Evolutionary conservation across 805 yeast species (phyloP), one percentile per base, ranked within the genome.

Genomic region (Phaffomyces opuntiae): DNA sequence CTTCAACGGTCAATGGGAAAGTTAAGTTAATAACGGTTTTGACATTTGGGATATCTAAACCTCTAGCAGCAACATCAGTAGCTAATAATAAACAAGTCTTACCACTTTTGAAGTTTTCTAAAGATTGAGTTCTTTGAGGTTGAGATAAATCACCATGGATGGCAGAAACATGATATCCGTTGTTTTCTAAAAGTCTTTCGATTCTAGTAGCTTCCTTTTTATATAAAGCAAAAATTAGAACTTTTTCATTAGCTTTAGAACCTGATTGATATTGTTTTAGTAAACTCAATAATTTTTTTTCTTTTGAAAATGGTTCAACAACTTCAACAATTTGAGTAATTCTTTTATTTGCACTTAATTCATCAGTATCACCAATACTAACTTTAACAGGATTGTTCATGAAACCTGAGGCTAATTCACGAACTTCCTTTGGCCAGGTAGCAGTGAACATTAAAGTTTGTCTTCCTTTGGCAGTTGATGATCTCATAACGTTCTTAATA

Each of bases 391-490:
- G 95, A 13, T 64, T 58, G 21, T 75, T 78, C 95, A 93, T 86
- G 67, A 84, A 93, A 7, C 84, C 77, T 17, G 80, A 62, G 9
- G 99, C 99, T 51, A 93, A 74, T 52, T 88, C 95, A 61, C 98
- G 82, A 33, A 93, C 98, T 68, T 91, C 96, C 57, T 86, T 87
- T n/a, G 99, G 99, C 99, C 99, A 93, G 1, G 99, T 93, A n/a
- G 99, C 99, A 9, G 99, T 91, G 68, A 93, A 93, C 98, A 93
- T 93, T 52, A 93, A 74, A 0, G 99, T 93, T 67, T 91, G 98
- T 69, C 98, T 74, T 25, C 65, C 62, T 4, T 59, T 43, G 31
- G 67, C 60, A 24, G 76, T 70, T 14, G 87, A 74, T 47, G 72
- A 69, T 39, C 83, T 77, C 61, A 93, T 80, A 53, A 93, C 88